Percentiles rank a stretch among this genome's conserved stretches.
These are phyloP conservation scores for Pleurostoma richardsiae DNA, from an alignment of 2,329 filamentous ascomycete species.

Conservation along the genomic window DNA sequence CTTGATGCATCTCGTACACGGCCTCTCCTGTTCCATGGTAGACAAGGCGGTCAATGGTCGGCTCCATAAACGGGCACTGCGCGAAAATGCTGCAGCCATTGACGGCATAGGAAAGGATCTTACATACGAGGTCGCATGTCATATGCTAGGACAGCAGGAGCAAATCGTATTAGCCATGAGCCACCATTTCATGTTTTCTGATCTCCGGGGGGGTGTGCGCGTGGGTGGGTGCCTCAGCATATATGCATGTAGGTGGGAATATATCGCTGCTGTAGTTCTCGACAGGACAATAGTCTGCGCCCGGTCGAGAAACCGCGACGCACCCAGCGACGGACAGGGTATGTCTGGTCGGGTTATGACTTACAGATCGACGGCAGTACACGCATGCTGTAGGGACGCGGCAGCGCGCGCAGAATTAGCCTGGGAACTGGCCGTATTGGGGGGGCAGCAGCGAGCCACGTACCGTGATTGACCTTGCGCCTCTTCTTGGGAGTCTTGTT, in stretches of 20 bases:
- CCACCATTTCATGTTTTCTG: slow-evolving; percentile 10
- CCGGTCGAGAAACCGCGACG: slow-evolving; percentile 1
- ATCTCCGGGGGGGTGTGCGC: slow-evolving; percentile 1
- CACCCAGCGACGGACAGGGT: slow-evolving; percentile 13
- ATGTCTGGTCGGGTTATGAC: slow-evolving; percentile 32
- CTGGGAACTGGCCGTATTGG: slow-evolving; percentile 14
- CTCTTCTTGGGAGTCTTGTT: slow-evolving; percentile 71
- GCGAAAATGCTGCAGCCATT: slow-evolving; percentile 19
- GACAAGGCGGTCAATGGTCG: slow-evolving; percentile 23
- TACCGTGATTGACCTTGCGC: slow-evolving; percentile 87
- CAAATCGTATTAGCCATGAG: slow-evolving; percentile 39
- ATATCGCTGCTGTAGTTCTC: slow-evolving; percentile 8
- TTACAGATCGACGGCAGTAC: slow-evolving; percentile 87
- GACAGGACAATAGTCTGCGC: slow-evolving; percentile 11
- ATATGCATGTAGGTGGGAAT: slow-evolving; percentile 5
- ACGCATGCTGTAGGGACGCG: slow-evolving; percentile 67
- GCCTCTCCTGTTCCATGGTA: slow-evolving; percentile 65
- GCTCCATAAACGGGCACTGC: slow-evolving; percentile 16
- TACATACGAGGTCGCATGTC: slow-evolving; percentile 85
- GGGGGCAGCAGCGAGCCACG: slow-evolving; percentile 26
- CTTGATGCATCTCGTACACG: slow-evolving; percentile 96
- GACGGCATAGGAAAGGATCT: slow-evolving; percentile 21
- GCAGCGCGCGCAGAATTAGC: slow-evolving; percentile 12
- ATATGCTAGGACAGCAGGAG: slow-evolving; percentile 63
- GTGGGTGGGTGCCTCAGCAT: background rate